Conservation (phyloP, 2,329 filamentous ascomycete genomes). For the Talaromyces sp. region DNA sequence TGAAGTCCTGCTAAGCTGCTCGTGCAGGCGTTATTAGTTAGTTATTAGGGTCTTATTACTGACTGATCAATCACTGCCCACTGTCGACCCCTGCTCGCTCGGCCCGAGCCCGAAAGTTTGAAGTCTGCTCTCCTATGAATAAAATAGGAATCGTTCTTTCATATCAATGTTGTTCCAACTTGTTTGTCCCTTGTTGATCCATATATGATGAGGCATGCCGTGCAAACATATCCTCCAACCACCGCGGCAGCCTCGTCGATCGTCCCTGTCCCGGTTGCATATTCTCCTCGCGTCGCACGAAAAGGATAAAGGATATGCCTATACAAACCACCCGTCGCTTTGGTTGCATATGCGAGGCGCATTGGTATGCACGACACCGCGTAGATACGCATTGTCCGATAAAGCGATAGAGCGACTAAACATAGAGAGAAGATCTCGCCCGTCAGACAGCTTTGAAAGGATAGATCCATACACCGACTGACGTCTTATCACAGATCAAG, state of each 20-base stretch:
- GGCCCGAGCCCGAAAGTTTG: no score
- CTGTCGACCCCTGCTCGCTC: no score
- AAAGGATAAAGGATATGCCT: background rate
- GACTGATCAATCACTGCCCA: no score
- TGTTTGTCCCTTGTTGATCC: no score
- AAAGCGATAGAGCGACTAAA: no score
- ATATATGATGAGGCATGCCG: background rate
- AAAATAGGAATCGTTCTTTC: no score
- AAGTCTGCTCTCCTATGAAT: no score
- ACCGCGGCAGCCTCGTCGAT: background rate
- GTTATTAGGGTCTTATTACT: no score
- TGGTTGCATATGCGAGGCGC: background rate
- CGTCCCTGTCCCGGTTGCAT: background rate
- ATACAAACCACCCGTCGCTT: background rate
- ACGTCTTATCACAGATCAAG: background rate
- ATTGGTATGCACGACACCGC: background rate
- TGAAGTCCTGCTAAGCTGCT: no score
- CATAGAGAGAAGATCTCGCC: background rate
- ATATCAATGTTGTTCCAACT: no score
- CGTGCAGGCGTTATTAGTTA: no score
- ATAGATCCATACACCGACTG: background rate
- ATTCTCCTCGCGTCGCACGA: background rate
- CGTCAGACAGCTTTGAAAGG: background rate
- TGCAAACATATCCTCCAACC: background rate
- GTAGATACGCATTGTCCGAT: background rate